These are phyloP conservation scores for Aspergillus cristatus DNA, from an alignment of 495 filamentous ascomycete species.

Conservation along the genomic window DNA sequence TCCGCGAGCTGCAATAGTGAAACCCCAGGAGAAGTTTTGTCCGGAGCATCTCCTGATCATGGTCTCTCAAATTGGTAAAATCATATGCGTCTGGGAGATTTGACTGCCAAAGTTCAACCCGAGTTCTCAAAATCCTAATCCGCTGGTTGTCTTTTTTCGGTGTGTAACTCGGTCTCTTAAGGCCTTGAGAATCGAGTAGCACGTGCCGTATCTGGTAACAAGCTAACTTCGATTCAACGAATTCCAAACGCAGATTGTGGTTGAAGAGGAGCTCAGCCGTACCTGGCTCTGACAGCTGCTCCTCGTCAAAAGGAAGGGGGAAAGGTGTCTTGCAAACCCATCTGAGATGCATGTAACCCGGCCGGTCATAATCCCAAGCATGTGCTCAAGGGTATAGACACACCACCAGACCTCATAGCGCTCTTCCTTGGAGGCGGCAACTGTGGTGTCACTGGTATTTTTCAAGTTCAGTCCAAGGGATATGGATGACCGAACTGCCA, in stretches of 20 bases:
- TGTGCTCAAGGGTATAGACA: slow-evolving; percentile 51
- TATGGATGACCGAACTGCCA: slow-evolving; percentile 52
- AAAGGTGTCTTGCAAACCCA: slow-evolving; percentile 49
- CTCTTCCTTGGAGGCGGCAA: slow-evolving; percentile 49
- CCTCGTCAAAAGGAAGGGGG: slow-evolving; percentile 48
- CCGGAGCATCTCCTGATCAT: slow-evolving; percentile 25
- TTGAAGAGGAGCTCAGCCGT: slow-evolving; percentile 25
- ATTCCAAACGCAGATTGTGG: no score
- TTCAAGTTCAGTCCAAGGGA: slow-evolving; percentile 57
- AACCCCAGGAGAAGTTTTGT: slow-evolving; percentile 43
- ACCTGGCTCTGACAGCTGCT: slow-evolving; percentile 26
- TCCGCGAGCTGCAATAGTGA: slow-evolving; percentile 49
- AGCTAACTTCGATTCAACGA: no score
- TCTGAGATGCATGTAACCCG: slow-evolving; percentile 52
- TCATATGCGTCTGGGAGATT: slow-evolving; percentile 42
- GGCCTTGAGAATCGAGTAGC: no score
- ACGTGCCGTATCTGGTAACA: no score
- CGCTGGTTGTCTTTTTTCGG: no score
- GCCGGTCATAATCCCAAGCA: slow-evolving; percentile 56
- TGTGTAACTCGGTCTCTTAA: no score
- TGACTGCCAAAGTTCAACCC: slow-evolving; percentile 45
- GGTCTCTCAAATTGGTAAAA: slow-evolving; percentile 32
- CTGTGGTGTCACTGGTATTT: slow-evolving; percentile 41
- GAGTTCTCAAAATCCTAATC: slow-evolving; percentile 42
- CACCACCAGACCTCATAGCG: slow-evolving; percentile 60